A percentile compares a stretch with the other conserved stretches of the same genome.
Evolutionary conservation across 2,329 filamentous ascomycete species (phyloP).

Genomic region (Monosporascus sp.): DNA sequence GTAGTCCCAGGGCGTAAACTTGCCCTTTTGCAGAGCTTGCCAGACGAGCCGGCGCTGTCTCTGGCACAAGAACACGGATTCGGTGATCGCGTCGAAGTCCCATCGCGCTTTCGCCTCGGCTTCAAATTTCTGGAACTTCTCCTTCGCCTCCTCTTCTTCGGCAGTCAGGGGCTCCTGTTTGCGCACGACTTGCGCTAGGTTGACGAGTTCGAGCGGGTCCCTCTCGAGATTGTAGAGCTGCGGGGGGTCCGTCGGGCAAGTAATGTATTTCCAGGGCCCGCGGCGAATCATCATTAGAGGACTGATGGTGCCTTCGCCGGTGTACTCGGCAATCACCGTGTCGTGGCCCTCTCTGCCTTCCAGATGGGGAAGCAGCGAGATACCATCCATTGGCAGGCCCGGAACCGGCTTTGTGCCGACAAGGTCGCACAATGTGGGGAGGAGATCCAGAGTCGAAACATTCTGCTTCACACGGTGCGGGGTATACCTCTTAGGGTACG

Average conservation of each 20-base stretch:
- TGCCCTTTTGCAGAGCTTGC: slow-evolving; percentile 70
- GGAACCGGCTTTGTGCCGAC: slow-evolving; percentile 65
- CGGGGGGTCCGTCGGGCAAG: slow-evolving; percentile 74
- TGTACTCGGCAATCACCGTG: slow-evolving; percentile 92
- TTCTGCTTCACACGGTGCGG: slow-evolving; percentile 75
- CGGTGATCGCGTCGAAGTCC: slow-evolving; percentile 74
- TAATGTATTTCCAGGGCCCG: slow-evolving; percentile 86
- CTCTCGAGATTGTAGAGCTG: slow-evolving; percentile 75
- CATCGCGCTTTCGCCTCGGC: slow-evolving; percentile 69
- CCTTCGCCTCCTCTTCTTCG: slow-evolving; percentile 41
- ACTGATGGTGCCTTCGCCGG: slow-evolving; percentile 83
- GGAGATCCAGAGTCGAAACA: slow-evolving; percentile 84
- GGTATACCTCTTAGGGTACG: slow-evolving; percentile 69
- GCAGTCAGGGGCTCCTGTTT: slow-evolving; percentile 33
- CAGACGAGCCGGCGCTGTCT: slow-evolving; percentile 74
- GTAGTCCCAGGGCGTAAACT: slow-evolving; percentile 80
- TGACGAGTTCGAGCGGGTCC: slow-evolving; percentile 73
- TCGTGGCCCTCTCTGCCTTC: slow-evolving; percentile 64
- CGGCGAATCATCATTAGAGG: slow-evolving; percentile 93
- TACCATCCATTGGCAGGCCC: slow-evolving; percentile 78
- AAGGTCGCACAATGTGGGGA: slow-evolving; percentile 83
- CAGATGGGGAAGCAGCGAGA: slow-evolving; percentile 75
- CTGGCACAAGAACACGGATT: slow-evolving; percentile 70
- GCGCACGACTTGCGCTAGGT: slow-evolving; percentile 51
- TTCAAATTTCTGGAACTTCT: slow-evolving; percentile 60